A percentile compares a stretch with the other conserved stretches of the same genome.
Conservation (phyloP, 305 asterid genomes). For the Solanum chacoense region DNA sequence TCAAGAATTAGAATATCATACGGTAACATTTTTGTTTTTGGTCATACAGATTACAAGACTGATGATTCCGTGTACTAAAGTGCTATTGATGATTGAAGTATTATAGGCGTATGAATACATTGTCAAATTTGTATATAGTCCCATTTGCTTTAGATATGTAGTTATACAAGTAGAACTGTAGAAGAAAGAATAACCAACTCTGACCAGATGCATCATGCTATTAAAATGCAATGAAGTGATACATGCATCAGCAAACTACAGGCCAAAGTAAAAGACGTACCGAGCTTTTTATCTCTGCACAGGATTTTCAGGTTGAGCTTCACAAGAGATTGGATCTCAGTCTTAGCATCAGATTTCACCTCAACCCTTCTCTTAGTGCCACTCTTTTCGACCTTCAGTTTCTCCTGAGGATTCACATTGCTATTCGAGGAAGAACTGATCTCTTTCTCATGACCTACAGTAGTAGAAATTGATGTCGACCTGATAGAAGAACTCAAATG, state of each 20-base stretch:
- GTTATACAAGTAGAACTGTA: background rate
- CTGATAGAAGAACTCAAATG: conserved; percentile 13
- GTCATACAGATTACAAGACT: background rate
- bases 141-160: background rate
- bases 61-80: background rate
- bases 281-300: conserved; percentile 36
- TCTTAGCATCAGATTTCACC: conserved; percentile 38
- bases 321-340: conserved; percentile 64
- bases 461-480: conserved; percentile 11
- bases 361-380: conserved; percentile 14
- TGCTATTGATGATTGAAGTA: background rate
- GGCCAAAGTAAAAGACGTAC: conserved; percentile 16
- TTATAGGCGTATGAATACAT: background rate
- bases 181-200: background rate
- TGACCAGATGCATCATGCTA: background rate
- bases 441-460: conserved; percentile 7
- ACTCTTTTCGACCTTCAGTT: conserved; percentile 18
- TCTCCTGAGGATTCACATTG: conserved; percentile 18
- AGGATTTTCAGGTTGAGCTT: conserved; percentile 64
- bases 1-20: background rate
- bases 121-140: background rate
- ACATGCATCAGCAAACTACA: background rate
- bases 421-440: conserved; percentile 19
- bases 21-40: background rate
- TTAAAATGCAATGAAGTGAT: background rate